A percentile compares a stretch with the other conserved stretches of the same genome.
Evolutionary conservation across 257 asterid genomes (phyloP).

Genomic region (Euphrasia confusa): DNA sequence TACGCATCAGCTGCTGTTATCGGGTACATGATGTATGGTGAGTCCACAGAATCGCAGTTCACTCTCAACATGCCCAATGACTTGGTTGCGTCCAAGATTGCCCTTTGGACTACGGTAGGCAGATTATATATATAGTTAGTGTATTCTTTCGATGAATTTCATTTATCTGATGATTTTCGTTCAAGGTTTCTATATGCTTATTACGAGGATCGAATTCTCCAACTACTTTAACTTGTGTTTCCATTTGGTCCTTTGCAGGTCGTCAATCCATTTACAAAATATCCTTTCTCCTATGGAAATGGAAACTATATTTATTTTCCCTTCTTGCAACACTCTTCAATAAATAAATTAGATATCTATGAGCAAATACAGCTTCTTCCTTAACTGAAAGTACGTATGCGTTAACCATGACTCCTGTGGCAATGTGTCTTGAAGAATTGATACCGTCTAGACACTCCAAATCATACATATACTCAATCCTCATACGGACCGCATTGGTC

Average conservation of each 20-base stretch:
- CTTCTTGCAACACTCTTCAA: too few relatives aligned
- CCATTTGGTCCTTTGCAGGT: constrained; percentile 49
- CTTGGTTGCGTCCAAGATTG: constrained; percentile 73
- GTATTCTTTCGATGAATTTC: background rate
- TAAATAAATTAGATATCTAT: too few relatives aligned
- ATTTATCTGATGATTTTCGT: too few relatives aligned
- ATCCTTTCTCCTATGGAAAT: constrained; percentile 45
- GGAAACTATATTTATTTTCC: too few relatives aligned
- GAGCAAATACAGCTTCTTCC: constrained; percentile 25
- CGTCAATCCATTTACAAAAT: constrained; percentile 93
- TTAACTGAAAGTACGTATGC: constrained; percentile 66
- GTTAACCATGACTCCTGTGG: constrained; percentile 86
- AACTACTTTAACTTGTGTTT: constrained; percentile 20
- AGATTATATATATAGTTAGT: background rate
- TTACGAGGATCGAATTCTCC: background rate
- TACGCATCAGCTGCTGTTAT: constrained; percentile 72
- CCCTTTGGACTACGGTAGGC: constrained; percentile 92
- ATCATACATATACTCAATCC: constrained; percentile 51
- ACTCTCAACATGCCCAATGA: constrained; percentile 87
- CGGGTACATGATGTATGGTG: constrained; percentile 87
- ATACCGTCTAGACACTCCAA: constrained; percentile 55
- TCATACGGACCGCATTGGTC: constrained; percentile 73
- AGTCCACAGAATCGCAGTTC: constrained; percentile 75
- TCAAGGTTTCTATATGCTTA: background rate
- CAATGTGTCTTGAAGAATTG: constrained; percentile 88